Conservation (phyloP, 2,329 filamentous ascomycete genomes). For the Aureobasidium sp. region DNA sequence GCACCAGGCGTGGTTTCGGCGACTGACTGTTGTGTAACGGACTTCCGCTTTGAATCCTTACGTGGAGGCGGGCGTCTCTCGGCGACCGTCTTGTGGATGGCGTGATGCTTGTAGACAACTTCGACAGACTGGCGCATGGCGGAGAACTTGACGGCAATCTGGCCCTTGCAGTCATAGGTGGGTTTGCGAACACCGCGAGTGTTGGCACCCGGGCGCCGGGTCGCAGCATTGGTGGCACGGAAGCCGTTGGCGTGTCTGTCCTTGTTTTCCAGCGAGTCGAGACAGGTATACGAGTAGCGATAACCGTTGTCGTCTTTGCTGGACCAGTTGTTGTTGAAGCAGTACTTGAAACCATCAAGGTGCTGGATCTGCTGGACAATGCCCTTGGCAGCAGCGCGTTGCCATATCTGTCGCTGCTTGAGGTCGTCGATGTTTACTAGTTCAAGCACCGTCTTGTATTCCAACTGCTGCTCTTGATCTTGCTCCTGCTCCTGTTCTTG, state of each 20-base stretch:
- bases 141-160: constrained; percentile 44
- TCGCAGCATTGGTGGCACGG: constrained; percentile 23
- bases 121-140: constrained; percentile 35
- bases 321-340: constrained; percentile 45
- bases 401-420: constrained; percentile 38
- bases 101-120: constrained; percentile 41
- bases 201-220: constrained; percentile 9
- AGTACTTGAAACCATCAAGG: constrained; percentile 43
- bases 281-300: constrained; percentile 44
- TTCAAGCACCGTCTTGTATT: constrained; percentile 7
- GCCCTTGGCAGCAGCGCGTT: constrained; percentile 41
- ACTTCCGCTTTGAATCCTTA: constrained; percentile 12
- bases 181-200: constrained; percentile 30
- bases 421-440: constrained; percentile 27
- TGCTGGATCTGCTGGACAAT: constrained; percentile 38
- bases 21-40: neutral
- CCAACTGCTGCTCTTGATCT: neutral
- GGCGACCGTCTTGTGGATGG: constrained; percentile 41
- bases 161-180: constrained; percentile 44
- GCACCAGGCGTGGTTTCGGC: neutral
- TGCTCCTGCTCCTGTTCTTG: neutral
- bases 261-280: constrained; percentile 46
- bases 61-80: constrained; percentile 36
- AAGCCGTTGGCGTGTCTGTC: constrained; percentile 40
- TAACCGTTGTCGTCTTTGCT: constrained; percentile 40